Evolutionary conservation across 352 stramenopile species (phyloP), one percentile per base, ranked within the genome.

Genomic region (Saprolegnia diclina): DNA sequence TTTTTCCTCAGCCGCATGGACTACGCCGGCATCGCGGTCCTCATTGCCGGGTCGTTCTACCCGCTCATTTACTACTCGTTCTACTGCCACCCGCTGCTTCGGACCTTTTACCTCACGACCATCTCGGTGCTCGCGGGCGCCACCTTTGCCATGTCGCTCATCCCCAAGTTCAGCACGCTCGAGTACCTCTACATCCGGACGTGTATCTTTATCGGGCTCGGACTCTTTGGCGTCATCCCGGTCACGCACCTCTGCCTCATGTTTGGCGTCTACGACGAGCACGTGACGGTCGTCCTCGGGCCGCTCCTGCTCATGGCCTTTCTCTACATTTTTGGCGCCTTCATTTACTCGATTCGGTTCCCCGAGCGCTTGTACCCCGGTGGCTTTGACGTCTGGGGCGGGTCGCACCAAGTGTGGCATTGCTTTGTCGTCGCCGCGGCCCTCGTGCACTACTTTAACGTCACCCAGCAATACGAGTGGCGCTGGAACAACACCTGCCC

Each of bases 11-110:
- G 83, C 67, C 80, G 85, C 0, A 76, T 94, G 53, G 87, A 95
- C 75, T 93, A 93, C 72, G 81, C 82, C 16, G 87, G 87, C 26
- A 95, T 95, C 76, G 90, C 87, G 59, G 85, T 92, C 72, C 76
- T 95, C 52, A 93, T 95, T 59, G 85, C 85, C 13, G 87, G 85
- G 29, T 92, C 85, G 9, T 93, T 91, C 77, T 91, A 91, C 64
- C 87, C 87, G 13, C 77, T 92, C 70, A 88, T 92, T 72, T 95
- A 92, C 80, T 92, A 93, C 77, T 88, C 82, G 72, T 93, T 95
- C 73, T 92, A 92, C 79, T 95, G 87, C 75, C 74, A 91, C 59
- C 80, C 81, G 16, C 9, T 1, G 13, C 48, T 56, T n/a, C 40
- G 46, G 6, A 64, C 26, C 24, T 64, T 82, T 24, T 92, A 92